Percentiles rank a stretch among this genome's conserved stretches.
Conservation (phyloP, 73 alveolate genomes). For the Blepharisma stoltei region DNA sequence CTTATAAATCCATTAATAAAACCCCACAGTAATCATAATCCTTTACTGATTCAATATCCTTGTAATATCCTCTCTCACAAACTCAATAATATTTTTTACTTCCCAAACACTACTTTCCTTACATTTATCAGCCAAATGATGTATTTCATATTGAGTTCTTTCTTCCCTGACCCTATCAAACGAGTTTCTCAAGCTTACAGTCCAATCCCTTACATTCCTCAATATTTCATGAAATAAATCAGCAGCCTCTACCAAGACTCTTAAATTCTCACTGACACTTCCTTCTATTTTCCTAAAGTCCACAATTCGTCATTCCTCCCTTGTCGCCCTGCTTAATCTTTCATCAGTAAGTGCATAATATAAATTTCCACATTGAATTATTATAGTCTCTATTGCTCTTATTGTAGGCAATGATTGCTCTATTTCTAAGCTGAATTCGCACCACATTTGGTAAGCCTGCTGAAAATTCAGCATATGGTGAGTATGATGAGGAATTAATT, state of each 20-base stretch:
- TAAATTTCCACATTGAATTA: not conserved
- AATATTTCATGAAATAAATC: conserved; percentile 12
- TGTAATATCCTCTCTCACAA: too few relatives aligned
- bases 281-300: not conserved
- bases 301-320: conserved; percentile 1
- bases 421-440: not conserved
- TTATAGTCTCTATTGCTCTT: not conserved
- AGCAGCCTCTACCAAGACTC: not conserved
- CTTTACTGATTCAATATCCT: too few relatives aligned
- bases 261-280: not conserved
- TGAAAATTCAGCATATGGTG: not conserved
- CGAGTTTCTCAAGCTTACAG: not conserved
- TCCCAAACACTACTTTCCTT: too few relatives aligned
- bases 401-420: not conserved
- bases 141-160: not conserved
- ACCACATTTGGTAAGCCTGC: not conserved
- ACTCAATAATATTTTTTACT: too few relatives aligned
- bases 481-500: too few relatives aligned
- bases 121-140: not conserved
- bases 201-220: not conserved
- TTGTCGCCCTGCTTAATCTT: not conserved
- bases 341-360: conserved; percentile 2
- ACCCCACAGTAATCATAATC: too few relatives aligned
- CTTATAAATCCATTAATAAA: too few relatives aligned
- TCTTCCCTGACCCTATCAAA: not conserved